Evolutionary conservation across 805 yeast species (phyloP), one percentile per base, ranked within the genome.

Genomic region (Ogataea chonburiensis): DNA sequence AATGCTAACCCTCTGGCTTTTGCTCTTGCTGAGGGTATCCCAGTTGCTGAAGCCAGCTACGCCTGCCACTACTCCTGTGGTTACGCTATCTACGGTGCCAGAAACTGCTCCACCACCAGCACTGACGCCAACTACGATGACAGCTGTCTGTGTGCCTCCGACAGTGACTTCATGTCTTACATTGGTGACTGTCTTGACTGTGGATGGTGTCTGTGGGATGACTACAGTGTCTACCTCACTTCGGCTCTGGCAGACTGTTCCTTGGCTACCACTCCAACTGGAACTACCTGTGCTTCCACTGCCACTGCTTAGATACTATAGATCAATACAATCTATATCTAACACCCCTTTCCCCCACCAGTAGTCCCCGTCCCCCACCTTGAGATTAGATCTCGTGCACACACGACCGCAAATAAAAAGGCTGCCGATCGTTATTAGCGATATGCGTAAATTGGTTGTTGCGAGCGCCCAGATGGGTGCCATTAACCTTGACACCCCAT

Each of bases 171-270:
- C 49, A 23, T 45, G 27, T 15, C 24, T 7, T 45, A 55, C 28
- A 54, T 54, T 28, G 48, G 48, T 15, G 45, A 45, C 5, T 63
- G 68, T 52, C 50, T 62, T 38, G 61, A 53, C 20, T 63, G 68
- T 51, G 68, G 67, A 28, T 62, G 66, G 67, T 62, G 66, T 38
- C 43, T 63, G 34, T 63, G 61, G 62, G 41, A 50, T 20, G 57
- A 61, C 46, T 62, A 62, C 45, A 56, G 55, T 17, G 33, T 45
- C 2, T 60, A 45, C 47, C 51, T 63, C 28, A 35, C 52, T 5
- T 43, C 50, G 12, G 57, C 65, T 7, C 38, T 60, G 29, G 52
- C 43, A 14, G 55, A 43, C 17, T 61, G 66, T 48, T 31, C 48
- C 12, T 45, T 49, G 26, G 45, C 56, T 12, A 49, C 60, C 23